Base-by-base conservation (phyloP, 805 yeast species). In the Suhomyces canberraensis region DNA sequence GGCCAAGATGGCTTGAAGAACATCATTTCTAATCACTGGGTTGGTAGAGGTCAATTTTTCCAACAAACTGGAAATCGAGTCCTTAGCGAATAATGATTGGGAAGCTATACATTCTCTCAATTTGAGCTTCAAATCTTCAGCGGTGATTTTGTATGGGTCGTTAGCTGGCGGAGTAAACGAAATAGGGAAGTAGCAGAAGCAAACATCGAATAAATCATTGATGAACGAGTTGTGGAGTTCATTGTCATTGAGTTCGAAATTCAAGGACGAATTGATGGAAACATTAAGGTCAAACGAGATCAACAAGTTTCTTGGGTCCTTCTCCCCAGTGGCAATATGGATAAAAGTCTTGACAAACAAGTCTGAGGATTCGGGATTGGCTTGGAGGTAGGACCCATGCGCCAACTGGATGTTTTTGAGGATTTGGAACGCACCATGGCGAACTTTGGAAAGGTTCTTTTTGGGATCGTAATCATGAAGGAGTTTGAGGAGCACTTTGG, bases 141-240 rank as follows among this genome's bases (percentile, higher is more conserved):
- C 77, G 0, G 95, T 78, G 45, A 88, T 84, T 44, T 81, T 78
- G 56, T 89, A 88, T 0, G 93, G 90, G 50, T 91, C 96, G 56
- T 86, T 86, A 32, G 79, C 76, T 3, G 98, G 96, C 1, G 98
- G 96, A 40, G 80, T 81, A 63, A 95, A 93, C 1, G 96, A 84
- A 29, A 93, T 90, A 9, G 99, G 99, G 65, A 91, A 93, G 63
- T 93, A 93, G 60, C 98, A 93, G 56, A 91, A 95, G 27, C 87
- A 70, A 24, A 84, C 78, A 55, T 93, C 98, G 55, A 90, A 95
- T 41, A 93, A 57, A 8, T 85, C 87, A 46, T 83, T 82, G 21
- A 74, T 52, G 50, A 57, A 63, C n/a, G 59, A 56, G 28, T 59
- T 46, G 33, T 76, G 66, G 3, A 66, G 61, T 4, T 67, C 54